Conservation (phyloP, 768 basidiomycete species). For the Amanita subjunquillea region DNA sequence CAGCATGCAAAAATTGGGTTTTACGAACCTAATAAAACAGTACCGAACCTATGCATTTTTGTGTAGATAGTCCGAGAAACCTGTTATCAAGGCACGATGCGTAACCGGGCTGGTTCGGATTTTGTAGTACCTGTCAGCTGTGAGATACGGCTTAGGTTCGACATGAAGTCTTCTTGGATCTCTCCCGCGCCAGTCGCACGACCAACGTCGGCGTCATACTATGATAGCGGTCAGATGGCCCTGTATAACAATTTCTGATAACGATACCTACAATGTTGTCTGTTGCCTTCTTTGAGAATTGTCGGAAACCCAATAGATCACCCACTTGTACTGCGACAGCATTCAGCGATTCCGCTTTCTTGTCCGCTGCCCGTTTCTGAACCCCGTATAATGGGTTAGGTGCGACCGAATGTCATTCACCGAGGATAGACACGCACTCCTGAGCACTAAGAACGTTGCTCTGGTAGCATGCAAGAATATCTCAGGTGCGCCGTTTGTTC, state of each 20-base stretch:
- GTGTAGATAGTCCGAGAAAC: constrained; percentile 97
- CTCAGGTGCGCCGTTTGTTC: constrained; percentile 49
- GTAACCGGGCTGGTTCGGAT: not conserved
- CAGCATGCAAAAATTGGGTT: not conserved
- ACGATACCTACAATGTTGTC: constrained; percentile 54
- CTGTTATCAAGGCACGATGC: constrained; percentile 22
- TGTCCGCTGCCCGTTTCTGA: constrained; percentile 84
- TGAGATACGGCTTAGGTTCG: constrained; percentile 85
- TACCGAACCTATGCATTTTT: constrained; percentile 96
- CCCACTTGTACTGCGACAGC: constrained; percentile 77
- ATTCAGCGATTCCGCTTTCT: constrained; percentile 69
- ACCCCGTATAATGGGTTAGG: not conserved
- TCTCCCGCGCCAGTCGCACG: constrained; percentile 83
- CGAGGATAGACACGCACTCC: constrained; percentile 40
- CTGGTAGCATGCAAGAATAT: constrained; percentile 83
- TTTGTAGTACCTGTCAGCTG: constrained; percentile 71
- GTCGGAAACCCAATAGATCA: constrained; percentile 84
- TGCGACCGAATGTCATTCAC: not conserved
- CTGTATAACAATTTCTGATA: not conserved
- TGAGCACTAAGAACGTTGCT: constrained; percentile 86
- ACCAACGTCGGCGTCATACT: constrained; percentile 87
- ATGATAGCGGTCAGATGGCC: constrained; percentile 4
- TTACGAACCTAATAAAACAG: constrained; percentile 59
- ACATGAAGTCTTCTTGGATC: constrained; percentile 85
- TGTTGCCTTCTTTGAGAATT: constrained; percentile 86